Evolutionary conservation across 2,329 filamentous ascomycete genomes (phyloP).

Genomic region (Apiospora saccharicola): DNA sequence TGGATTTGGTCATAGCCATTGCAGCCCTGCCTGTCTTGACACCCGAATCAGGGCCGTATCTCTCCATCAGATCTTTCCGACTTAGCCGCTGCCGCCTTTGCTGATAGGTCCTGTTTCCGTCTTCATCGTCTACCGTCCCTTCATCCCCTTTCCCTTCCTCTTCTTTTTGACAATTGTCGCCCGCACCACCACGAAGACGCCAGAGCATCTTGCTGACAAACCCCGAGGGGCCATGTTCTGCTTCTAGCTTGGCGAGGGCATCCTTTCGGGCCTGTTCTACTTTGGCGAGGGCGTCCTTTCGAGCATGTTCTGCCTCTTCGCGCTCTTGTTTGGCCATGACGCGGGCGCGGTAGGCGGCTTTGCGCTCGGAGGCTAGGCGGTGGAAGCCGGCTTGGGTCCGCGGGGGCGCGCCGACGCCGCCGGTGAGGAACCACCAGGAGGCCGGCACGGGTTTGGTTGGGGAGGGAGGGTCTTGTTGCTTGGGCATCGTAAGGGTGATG

Average conservation of each 20-base stretch:
- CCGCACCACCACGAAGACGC: not conserved
- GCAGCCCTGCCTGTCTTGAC: not conserved
- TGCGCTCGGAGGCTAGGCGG: not conserved
- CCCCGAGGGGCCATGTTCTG: not conserved
- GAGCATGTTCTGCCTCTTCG: not conserved
- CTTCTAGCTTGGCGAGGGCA: not conserved
- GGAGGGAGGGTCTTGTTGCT: not conserved
- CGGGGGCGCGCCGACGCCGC: not conserved
- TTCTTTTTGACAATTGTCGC: not conserved
- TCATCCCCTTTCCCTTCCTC: too few species aligned
- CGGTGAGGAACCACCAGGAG: conserved; percentile 23
- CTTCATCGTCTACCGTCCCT: not conserved
- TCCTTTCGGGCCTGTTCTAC: not conserved
- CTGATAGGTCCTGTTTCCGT: not conserved
- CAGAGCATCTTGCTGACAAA: not conserved
- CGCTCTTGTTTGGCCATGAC: not conserved
- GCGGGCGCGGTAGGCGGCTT: not conserved
- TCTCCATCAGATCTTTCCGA: conserved; percentile 7
- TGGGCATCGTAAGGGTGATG: not conserved
- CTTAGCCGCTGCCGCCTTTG: not conserved
- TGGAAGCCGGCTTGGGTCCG: not conserved
- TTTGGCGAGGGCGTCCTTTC: not conserved
- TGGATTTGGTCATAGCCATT: not conserved
- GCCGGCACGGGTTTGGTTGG: not conserved
- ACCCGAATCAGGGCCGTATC: not conserved